phyloP scores from a whole-genome alignment of 257 asterid genomes.

The Knoxia roxburghii region DNA sequence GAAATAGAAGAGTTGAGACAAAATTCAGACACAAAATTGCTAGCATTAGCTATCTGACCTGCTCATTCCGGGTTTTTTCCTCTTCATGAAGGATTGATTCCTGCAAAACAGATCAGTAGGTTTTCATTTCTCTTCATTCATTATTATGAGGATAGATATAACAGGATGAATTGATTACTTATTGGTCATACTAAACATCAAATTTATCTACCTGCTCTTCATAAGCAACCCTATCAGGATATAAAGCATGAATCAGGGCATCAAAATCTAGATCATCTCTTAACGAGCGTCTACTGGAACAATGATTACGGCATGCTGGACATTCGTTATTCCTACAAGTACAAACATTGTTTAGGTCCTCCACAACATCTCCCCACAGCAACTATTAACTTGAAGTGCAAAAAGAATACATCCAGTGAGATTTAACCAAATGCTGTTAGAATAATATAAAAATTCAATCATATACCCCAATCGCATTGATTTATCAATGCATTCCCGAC shows the following conservation, averaged over 20 bases:
- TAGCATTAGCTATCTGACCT: conserved; percentile 20
- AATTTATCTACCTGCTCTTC: conserved; percentile 38
- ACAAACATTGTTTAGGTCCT: conserved; percentile 1
- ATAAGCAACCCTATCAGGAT: conserved; percentile 38
- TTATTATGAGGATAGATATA: background rate
- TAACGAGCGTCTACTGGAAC: conserved; percentile 49
- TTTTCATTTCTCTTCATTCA: background rate
- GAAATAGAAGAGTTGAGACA: background rate
- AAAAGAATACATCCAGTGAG: background rate
- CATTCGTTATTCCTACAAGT: conserved; percentile 46
- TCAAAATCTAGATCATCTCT: conserved; percentile 48
- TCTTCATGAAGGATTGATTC: conserved; percentile 33
- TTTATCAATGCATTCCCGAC: conserved; percentile 58
- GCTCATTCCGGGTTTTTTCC: conserved; percentile 32
- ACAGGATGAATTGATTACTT: background rate
- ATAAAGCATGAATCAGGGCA: conserved; percentile 30
- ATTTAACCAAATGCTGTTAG: background rate
- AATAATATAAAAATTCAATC: background rate
- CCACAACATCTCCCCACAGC: background rate
- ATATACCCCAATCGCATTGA: conserved; percentile 51
- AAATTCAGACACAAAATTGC: background rate
- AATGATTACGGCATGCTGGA: conserved; percentile 53
- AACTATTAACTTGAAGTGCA: background rate
- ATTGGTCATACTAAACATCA: background rate
- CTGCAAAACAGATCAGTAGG: conserved; percentile 16